phyloP scores from a whole-genome alignment of 257 asterid species.

The Scutellaria barbata region DNA sequence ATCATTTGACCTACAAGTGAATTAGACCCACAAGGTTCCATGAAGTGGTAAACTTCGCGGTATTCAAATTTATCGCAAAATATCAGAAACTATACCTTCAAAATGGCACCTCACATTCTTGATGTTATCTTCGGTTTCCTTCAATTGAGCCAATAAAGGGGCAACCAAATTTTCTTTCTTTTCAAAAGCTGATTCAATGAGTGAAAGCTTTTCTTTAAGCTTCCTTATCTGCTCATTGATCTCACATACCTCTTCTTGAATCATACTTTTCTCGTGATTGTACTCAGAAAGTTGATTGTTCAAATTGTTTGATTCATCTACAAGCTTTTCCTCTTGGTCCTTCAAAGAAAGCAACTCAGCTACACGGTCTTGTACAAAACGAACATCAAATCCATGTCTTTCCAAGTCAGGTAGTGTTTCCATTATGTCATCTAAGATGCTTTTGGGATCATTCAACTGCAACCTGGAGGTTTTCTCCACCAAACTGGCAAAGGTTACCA shows the following conservation, averaged over 20 bases:
- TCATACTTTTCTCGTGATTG: conserved; percentile 35
- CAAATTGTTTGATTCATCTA: conserved; percentile 34
- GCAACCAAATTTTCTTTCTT: conserved; percentile 45
- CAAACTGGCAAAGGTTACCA: conserved; percentile 65
- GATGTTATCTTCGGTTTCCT: conserved; percentile 40
- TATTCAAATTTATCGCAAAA: neutral
- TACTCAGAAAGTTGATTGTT: conserved; percentile 37
- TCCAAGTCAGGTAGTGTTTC: conserved; percentile 66
- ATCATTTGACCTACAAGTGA: too few relatives aligned
- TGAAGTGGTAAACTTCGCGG: too few relatives aligned
- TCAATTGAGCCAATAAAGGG: conserved; percentile 38
- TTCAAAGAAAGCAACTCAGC: conserved; percentile 40
- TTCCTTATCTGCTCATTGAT: conserved; percentile 48
- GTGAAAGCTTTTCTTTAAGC: conserved; percentile 51
- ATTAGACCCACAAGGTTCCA: too few relatives aligned
- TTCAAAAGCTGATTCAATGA: conserved; percentile 41
- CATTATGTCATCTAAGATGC: conserved; percentile 53
- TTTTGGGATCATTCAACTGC: conserved; percentile 48
- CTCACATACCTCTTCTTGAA: conserved; percentile 49
- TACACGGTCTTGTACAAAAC: conserved; percentile 46
- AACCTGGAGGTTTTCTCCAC: conserved; percentile 60
- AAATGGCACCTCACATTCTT: conserved; percentile 36
- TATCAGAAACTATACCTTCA: conserved; percentile 37
- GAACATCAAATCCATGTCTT: conserved; percentile 66
- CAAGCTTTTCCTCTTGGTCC: conserved; percentile 47